Base-by-base conservation (phyloP, 768 basidiomycete genomes). In the Rubroboletus pulcherrimus region DNA sequence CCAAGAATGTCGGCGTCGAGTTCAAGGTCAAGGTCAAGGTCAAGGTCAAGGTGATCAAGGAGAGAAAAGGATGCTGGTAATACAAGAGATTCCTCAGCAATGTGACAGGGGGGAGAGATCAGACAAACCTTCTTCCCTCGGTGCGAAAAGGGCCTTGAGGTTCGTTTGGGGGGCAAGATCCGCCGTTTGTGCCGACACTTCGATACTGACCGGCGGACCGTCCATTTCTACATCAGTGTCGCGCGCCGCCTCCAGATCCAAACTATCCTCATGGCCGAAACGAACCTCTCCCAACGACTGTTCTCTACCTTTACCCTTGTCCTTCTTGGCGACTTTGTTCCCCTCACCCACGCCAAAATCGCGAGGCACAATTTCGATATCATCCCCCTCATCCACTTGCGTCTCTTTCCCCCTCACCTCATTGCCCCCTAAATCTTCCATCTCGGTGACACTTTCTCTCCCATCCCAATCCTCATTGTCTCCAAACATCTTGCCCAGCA, bases 131-230 rank as follows among this genome's bases (percentile, higher is more conserved):
- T 85, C 81, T 54, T 84, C 83, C 59, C 76, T 77, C 0, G 88
- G 86, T 17, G 84, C 84, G 60, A 93, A 91, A 6, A 92, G 73
- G 59, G 89, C 86, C 63, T 89, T 89, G 21, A 93, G 75, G 31
- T 76, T 82, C 8, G 63, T 66, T 40, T n/a, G 45, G 15, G 31
- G 55, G 5, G 53, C 47, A 54, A 49, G 51, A 53, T 49, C 49
- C 17, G 15, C 7, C 1, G 45, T 7, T 37, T 31, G 35, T 17
- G 48, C 31, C 6, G 50, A 29, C 7, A 19, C 29, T 4, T 52
- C 17, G 1, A 19, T 10, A 35, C 14, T 7, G 4, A 35, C 21
- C 3, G 49, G 35, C 15, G 43, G n/a, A 3, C 11, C 17, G 4
- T 30, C 58, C 53, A 59, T 65, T 49, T 58, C 62, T 7, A 57